Evolutionary conservation across 2,329 filamentous ascomycete genomes (phyloP).

Genomic region (Bipolaris zeicola): DNA sequence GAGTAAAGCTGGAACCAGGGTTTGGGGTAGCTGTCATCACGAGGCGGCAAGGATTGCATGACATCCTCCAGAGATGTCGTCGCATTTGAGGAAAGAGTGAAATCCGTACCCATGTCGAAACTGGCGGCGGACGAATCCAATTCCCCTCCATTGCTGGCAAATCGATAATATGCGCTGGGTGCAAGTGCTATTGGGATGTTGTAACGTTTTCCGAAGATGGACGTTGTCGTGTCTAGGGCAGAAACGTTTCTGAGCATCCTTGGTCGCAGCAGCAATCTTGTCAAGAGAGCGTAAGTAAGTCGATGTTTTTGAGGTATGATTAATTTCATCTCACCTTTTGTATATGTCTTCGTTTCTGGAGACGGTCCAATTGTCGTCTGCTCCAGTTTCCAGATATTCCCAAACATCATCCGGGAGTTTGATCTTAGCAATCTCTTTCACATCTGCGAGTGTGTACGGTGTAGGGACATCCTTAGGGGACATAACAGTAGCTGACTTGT

Average conservation of each 20-base stretch:
- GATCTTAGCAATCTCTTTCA: too few species aligned
- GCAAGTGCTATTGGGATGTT: conserved; percentile 52
- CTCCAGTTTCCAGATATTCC: too few species aligned
- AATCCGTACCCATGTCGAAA: conserved; percentile 44
- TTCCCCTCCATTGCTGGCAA: conserved; percentile 53
- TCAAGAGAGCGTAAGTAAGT: too few species aligned
- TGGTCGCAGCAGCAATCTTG: conserved; percentile 14
- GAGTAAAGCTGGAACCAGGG: conserved; percentile 53
- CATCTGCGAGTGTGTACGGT: too few species aligned
- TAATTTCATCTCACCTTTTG: too few species aligned
- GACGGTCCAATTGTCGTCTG: too few species aligned
- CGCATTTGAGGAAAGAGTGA: conserved; percentile 48
- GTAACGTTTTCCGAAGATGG: conserved; percentile 21
- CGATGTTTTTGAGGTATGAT: too few species aligned
- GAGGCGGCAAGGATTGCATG: conserved; percentile 52
- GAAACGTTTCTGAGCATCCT: conserved; percentile 50
- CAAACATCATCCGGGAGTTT: too few species aligned
- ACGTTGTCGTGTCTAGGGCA: conserved; percentile 44
- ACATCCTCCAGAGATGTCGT: conserved; percentile 52
- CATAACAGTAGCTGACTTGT: too few species aligned
- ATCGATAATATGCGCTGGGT: conserved; percentile 51
- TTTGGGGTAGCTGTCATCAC: conserved; percentile 25
- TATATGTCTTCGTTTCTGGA: too few species aligned
- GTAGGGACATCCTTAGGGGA: too few species aligned
- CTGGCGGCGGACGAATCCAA: conserved; percentile 51